Evolutionary conservation across 169 alveolate genomes (phyloP), one percentile per base, ranked within the genome.

Genomic region (Theileria annulata): DNA sequence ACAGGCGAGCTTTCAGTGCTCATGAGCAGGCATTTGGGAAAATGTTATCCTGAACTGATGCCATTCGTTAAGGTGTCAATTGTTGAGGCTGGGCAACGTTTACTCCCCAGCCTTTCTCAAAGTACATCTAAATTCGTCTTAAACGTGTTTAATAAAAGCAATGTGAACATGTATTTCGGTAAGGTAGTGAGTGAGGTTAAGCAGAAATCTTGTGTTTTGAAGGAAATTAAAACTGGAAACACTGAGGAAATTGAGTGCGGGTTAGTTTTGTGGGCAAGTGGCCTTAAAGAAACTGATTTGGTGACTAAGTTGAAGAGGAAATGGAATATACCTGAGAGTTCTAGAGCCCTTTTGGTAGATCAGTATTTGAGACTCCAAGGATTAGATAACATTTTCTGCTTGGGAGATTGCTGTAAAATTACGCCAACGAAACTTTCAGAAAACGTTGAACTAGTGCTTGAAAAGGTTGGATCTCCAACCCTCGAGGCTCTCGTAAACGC

Each of bases 211-310:
- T 72, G 91, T 49, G 58, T 64, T 17, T 75, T 90, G 2, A 77
- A 75, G 62, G 89, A 89, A 19, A 68, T 77, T 49, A 21, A 66
- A 15, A 80, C 87, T 54, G 94, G 90, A 19, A 56, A 74, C 19
- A 69, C 64, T 15, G 87, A 79, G 74, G 77, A 74, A n/a, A 9
- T 90, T 12, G 71, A 74, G 30, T 87, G 90, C 63, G 94, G 94
- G 1, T 9, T 90, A 2, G 88, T 90, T n/a, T 62, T 90, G 19
- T 90, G 94, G 94, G 94, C 93, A 10, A 90, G 94, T 60, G 94
- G 94, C 0, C 58, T 90, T 51, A 90, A 87, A 79, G 86, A 75
- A 56, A 82, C 88, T 21, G 91, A 79, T 25, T 37, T 76, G n/a
- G 83, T 83, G 3, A 1, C 23, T 2, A 58, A 68, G 42, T 33